Percentiles rank a stretch among this genome's conserved stretches.
phyloP scores from a whole-genome alignment of 306 rosid species.

The Corylus americana region DNA sequence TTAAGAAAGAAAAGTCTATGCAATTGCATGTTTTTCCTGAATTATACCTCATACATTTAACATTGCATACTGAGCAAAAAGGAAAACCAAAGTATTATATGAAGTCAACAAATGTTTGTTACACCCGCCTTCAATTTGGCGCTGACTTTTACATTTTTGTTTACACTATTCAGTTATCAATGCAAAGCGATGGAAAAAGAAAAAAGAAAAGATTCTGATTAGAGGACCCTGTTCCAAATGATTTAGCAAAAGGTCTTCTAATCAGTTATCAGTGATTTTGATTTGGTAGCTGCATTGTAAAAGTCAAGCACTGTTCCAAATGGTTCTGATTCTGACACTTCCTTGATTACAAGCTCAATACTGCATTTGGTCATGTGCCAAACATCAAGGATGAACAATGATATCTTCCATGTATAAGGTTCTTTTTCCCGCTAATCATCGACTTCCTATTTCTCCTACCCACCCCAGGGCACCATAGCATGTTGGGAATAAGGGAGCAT shows the following conservation, averaged over 20 bases:
- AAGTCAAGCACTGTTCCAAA: neutral
- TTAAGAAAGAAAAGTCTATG: constrained; percentile 6
- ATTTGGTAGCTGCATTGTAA: neutral
- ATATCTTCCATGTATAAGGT: neutral
- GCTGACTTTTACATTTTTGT: neutral
- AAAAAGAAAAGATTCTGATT: neutral
- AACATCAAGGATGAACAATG: neutral
- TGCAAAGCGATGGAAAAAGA: neutral
- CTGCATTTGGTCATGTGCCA: neutral
- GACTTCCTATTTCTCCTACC: neutral
- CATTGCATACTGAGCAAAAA: neutral
- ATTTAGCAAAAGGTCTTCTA: no score
- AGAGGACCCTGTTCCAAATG: no score
- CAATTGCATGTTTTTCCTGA: constrained; percentile 10
- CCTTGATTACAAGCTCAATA: neutral
- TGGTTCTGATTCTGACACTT: neutral
- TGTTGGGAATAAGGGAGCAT: neutral
- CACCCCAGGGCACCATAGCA: neutral
- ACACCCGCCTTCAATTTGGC: neutral
- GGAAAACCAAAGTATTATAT: constrained; percentile 1
- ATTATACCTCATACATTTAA: neutral
- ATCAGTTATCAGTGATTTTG: no score
- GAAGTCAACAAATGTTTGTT: neutral
- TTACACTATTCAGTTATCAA: neutral
- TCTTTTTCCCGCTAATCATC: neutral